Conservation (phyloP, 371 early-diverging fungal species). For the Polyrhizophydium stewartii region DNA sequence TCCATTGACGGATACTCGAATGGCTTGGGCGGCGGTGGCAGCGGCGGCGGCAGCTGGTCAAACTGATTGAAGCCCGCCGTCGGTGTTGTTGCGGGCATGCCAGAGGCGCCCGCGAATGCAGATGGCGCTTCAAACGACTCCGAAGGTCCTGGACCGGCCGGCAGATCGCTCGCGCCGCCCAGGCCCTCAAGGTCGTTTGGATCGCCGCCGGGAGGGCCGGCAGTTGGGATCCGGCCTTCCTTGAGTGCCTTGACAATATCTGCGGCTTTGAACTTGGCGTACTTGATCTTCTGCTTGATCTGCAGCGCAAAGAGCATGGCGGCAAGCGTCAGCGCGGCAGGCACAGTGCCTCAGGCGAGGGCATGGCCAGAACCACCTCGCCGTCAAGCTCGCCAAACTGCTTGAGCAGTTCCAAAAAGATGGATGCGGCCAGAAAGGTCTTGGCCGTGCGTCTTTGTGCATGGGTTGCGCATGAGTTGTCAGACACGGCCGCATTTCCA, state of each 20-base stretch:
- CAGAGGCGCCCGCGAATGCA: too few relatives aligned
- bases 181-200: neutral
- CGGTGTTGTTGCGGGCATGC: too few relatives aligned
- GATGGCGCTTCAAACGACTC: too few relatives aligned
- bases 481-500: neutral
- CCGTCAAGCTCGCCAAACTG: constrained; percentile 73
- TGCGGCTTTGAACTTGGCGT: constrained; percentile 92
- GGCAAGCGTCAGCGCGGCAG: neutral
- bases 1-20: too few relatives aligned
- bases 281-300: constrained; percentile 84
- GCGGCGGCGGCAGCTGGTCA: neutral
- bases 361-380: constrained; percentile 39
- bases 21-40: constrained; percentile 1
- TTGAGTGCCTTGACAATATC: constrained; percentile 88
- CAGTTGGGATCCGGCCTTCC: constrained; percentile 74
- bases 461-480: neutral
- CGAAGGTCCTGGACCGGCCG: too few relatives aligned
- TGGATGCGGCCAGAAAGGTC: constrained; percentile 78
- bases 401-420: constrained; percentile 75
- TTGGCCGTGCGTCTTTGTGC: constrained; percentile 81
- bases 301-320: constrained; percentile 16
- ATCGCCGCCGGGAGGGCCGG: constrained; percentile 29
- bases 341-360: neutral
- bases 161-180: neutral
- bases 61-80: too few relatives aligned